Evolutionary conservation across 2,329 filamentous ascomycete genomes (phyloP), one percentile per base, ranked within the genome.

Genomic region (Sporothrix inflata): DNA sequence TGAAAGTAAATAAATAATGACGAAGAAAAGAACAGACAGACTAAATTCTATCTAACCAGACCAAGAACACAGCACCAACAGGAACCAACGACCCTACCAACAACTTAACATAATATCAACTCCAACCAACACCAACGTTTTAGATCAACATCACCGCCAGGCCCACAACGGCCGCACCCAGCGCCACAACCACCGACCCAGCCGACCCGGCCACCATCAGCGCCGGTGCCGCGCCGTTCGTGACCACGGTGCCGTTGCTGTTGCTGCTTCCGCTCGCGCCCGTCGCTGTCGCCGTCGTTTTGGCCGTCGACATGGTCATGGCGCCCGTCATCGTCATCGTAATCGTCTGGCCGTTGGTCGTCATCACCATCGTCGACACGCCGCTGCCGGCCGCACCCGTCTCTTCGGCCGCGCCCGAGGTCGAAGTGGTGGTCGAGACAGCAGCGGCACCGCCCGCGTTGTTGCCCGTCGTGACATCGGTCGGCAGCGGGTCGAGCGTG

Each of bases 301-400:
- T 55, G 34, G 69, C 30, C 27, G 68, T 68, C 45, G 51, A 14
- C 40, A 14, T 71, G n/a, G 38, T 55, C 30, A 47, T 42, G 12
- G 69, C 34, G 66, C 73, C 71, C n/a, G 74, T 74, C 72, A 71
- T 71, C 1, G 72, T 74, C 71, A 71, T 69, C 1, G 73, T 74
- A n/a, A 72, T 57, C 12, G 71, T 73, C 60, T 53, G 45, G 40
- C 73, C 72, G 72, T 72, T 51, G 68, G 72, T 74, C 16, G 74
- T 74, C 69, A 73, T 72, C 11, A 74, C 72, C 67, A 71, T 72
- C n/a, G 73, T 74, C 47, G 65, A 51, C 16, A 71, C 71, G 55
- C 72, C 71, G 66, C 73, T 73, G n/a, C 24, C 70, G 34, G 34
- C 45, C n/a, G 47, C 49, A 3, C 60, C 60, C 5, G 49, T 55